Conservation (phyloP, 345 rosid genomes). For the Salix brachista region DNA sequence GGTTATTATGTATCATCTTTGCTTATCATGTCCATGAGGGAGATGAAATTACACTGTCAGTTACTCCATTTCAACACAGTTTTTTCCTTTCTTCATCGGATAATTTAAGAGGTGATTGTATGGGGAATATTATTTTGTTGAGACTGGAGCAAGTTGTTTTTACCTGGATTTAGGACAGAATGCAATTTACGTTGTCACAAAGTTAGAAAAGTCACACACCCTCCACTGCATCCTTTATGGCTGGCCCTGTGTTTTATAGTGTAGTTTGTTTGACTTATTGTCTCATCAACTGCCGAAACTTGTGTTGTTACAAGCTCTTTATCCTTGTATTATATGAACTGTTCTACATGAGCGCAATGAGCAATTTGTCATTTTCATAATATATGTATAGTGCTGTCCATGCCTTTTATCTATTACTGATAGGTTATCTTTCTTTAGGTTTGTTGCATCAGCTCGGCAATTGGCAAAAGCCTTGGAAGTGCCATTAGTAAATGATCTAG, state of each 20-base stretch:
- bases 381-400: not conserved
- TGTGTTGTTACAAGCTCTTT: not conserved
- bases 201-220: not conserved
- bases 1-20: not conserved
- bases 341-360: not conserved
- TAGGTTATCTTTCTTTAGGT: conserved; percentile 43
- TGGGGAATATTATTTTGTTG: not conserved
- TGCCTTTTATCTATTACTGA: not conserved
- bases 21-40: not conserved
- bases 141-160: not conserved
- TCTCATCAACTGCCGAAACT: not conserved
- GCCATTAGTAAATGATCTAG: conserved; percentile 96
- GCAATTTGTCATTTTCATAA: not conserved
- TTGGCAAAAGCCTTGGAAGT: conserved; percentile 95
- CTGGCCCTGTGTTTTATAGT: not conserved
- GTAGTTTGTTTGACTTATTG: not conserved
- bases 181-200: not conserved
- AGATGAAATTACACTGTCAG: not conserved
- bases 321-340: not conserved
- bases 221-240: not conserved
- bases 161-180: not conserved
- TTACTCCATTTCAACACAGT: not conserved
- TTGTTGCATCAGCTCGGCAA: conserved; percentile 96
- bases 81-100: not conserved
- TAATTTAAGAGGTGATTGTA: not conserved